Base-by-base conservation (phyloP, 1,284 basidiomycete species). In the Fomitopsis schrenkii region DNA sequence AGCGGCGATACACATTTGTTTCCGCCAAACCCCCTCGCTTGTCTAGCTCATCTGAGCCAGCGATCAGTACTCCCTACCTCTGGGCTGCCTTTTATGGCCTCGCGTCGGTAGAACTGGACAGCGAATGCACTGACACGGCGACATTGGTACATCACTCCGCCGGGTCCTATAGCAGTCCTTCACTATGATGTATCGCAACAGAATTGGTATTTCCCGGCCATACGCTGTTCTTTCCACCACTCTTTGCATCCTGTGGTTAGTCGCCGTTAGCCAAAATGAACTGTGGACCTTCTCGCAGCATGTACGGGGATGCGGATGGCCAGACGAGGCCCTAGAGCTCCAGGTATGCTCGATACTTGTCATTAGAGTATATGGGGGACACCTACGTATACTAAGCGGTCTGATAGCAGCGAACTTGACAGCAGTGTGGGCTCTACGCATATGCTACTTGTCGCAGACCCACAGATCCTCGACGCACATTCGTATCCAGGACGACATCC, bases 401-500 rank as follows among this genome's bases (percentile, higher is more conserved):
- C 28, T 36, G 22, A 42, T 26, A 35, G 42, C 28, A n/a, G 5
- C 26, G 28, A 30, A 28, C 28, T 50, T 10, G 26, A 41, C 30
- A 55, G 41, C 38, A 2, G 28, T n/a, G 44, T n/a, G 48, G 64
- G 63, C 26, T 80, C 84, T 14, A 83, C 83, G 5, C 91, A 90
- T 70, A 80, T 95, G 12, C 83, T 97, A 28, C 76, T 96, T 55
- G 76, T 95, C 26, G 84, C 93, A 10, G 94, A 95, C 74, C 91
- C 91, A 1, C 94, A 94, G 71, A 83, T 96, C 12, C 82, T 90
- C 5, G 87, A 94, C 71, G 78, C 81, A 66, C 78, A 71, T 45
- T 87, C 82, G 35, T 91, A 85, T 74, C 86, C 80, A 64, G 85
- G 75, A 50, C 82, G 80, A 15, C 69, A 73, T 40, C 68, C 76